Evolutionary conservation across 495 filamentous ascomycete genomes (phyloP), one percentile per base, ranked within the genome.

Genomic region (Lichina pygmaea): DNA sequence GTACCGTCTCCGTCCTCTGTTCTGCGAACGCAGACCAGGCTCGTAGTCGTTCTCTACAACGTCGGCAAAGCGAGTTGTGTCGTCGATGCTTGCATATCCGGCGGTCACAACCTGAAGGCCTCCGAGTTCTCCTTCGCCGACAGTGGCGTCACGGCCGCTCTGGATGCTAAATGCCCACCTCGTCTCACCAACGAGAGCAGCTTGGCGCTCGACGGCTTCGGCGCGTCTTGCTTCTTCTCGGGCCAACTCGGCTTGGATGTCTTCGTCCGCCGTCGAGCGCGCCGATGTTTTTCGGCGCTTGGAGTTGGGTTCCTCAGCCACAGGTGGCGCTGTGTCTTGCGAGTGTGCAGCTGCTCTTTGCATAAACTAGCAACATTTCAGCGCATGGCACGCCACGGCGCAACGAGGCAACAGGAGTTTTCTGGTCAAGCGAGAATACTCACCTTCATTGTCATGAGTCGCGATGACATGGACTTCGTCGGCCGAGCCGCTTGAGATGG

Each of bases 381-480:
- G 30, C 34, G 34, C 13, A 8, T 15, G 11, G 32, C 48, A 53
- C 24, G 24, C 24, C 24, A 24, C 24, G 24, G 24, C 1, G 24
- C 24, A 24, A 24, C 24, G 24, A 24, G 24, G 24, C 24, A 24
- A 24, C 24, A 24, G 24, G 24, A 4, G 4, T 24, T 4, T 24
- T 24, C 24, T 24, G 24, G 24, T 24, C 1, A 48, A 38, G 49
- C 54, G 39, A n/a, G 7, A 42, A 3, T 17, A 48, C 17, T 12
- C 57, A 73, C 74, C 62, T 93, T 93, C 86, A 94, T 94, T 24
- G 80, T 92, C 53, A 91, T 63, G 15, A 94, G 71, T 45, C 85
- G 73, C 3, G 81, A 86, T 49, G 86, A 93, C 79, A 92, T 89
- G 8, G 64, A 64, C 62, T 91, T 91, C 15, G 62, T 56, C 31